phyloP scores from a whole-genome alignment of 305 asterid species.

The Ilex paraguariensis region DNA sequence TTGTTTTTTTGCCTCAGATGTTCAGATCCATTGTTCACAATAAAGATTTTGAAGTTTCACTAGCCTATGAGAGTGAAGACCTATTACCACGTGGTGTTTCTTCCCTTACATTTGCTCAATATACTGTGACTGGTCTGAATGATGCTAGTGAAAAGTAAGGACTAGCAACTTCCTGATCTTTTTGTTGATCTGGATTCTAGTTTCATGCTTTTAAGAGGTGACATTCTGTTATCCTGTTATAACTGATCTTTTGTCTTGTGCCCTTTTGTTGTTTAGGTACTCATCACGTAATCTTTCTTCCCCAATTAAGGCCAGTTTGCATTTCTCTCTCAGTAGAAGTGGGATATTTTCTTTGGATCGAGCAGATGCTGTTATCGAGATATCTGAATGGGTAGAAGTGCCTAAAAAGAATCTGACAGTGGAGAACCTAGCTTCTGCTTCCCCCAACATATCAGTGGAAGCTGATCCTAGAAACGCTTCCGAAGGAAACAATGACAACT shows the following conservation, averaged over 20 bases:
- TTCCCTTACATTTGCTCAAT: constrained; percentile 66
- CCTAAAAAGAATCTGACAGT: constrained; percentile 77
- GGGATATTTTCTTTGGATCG: constrained; percentile 83
- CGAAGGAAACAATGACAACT: constrained; percentile 54
- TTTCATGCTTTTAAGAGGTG: constrained; percentile 6
- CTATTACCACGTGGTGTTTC: constrained; percentile 71
- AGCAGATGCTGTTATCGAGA: constrained; percentile 89
- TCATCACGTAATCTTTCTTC: constrained; percentile 85
- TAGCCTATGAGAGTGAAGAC: constrained; percentile 82
- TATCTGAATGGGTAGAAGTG: constrained; percentile 97
- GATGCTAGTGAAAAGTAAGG: constrained; percentile 81
- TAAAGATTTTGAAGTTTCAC: constrained; percentile 91
- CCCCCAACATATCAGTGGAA: constrained; percentile 51
- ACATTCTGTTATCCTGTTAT: constrained; percentile 12
- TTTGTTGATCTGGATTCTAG: constrained; percentile 14
- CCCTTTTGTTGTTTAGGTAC: constrained; percentile 47
- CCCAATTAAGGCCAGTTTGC: constrained; percentile 90
- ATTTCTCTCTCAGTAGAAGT: constrained; percentile 96
- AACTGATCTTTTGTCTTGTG: constrained; percentile 8
- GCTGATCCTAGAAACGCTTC: constrained; percentile 39
- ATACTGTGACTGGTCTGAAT: constrained; percentile 79
- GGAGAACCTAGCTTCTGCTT: constrained; percentile 70
- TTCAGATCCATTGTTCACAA: constrained; percentile 81
- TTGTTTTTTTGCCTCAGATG: constrained; percentile 39
- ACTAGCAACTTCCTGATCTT: neutral